phyloP scores from a whole-genome alignment of 371 early-diverging fungal genomes.

The Spraguea lophii region DNA sequence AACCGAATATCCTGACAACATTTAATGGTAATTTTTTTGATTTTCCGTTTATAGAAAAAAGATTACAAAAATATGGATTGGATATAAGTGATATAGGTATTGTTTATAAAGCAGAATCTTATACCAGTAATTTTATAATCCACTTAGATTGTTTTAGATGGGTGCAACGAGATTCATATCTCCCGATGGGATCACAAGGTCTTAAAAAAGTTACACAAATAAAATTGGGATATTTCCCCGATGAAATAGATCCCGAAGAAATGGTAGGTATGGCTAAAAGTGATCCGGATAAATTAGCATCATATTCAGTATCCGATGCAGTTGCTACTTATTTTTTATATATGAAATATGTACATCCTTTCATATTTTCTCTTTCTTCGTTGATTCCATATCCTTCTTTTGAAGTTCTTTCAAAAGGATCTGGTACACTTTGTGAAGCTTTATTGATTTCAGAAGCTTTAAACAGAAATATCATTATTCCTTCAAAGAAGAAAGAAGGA shows the following conservation, averaged over 20 bases:
- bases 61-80: slow-evolving; percentile 43
- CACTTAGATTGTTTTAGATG: slow-evolving; percentile 96
- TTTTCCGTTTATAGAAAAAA: slow-evolving; percentile 84
- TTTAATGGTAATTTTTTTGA: slow-evolving; percentile 99
- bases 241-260: slow-evolving; percentile 92
- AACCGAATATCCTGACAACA: slow-evolving; percentile 76
- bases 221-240: slow-evolving; percentile 89
- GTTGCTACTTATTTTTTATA: slow-evolving; percentile 95
- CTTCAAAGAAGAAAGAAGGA: slow-evolving; percentile 76
- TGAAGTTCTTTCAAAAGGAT: slow-evolving; percentile 80
- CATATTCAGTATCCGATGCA: slow-evolving; percentile 97
- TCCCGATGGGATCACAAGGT: slow-evolving; percentile 90
- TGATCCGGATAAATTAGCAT: slow-evolving; percentile 77
- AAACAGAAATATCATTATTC: slow-evolving; percentile 52
- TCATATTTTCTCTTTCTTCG: slow-evolving; percentile 92
- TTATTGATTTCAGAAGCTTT: slow-evolving; percentile 80
- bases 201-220: slow-evolving; percentile 75
- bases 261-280: slow-evolving; percentile 77
- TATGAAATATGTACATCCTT: slow-evolving; percentile 96
- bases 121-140: slow-evolving; percentile 50
- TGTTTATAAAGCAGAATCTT: slow-evolving; percentile 51
- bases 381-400: slow-evolving; percentile 87
- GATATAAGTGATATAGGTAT: slow-evolving; percentile 54
- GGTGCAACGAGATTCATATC: slow-evolving; percentile 94
- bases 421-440: slow-evolving; percentile 89